Percentiles rank a stretch among this genome's conserved stretches.
Conservation (phyloP, 1,139 yeast genomes). For the Suhomyces ambrosiae region DNA sequence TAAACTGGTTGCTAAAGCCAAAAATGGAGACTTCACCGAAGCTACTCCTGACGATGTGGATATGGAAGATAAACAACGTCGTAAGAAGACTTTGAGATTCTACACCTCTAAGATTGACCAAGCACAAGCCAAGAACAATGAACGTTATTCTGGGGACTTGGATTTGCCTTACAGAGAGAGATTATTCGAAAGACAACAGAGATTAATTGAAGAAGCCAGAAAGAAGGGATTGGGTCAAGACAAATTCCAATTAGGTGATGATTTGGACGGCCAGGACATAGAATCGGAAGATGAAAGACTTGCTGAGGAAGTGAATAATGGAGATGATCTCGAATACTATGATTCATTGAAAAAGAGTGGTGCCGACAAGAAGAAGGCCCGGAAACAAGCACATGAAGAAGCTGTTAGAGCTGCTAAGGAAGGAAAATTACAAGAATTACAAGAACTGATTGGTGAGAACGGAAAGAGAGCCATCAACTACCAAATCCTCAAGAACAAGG, state of each 20-base stretch:
- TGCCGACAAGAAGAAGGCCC: constrained; percentile 48
- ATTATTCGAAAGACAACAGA: constrained; percentile 82
- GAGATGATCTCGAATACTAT: constrained; percentile 52
- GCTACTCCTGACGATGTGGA: constrained; percentile 73
- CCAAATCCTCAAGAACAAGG: constrained; percentile 93
- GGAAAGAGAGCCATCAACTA: constrained; percentile 95
- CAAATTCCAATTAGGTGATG: constrained; percentile 53
- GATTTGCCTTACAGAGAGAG: constrained; percentile 95
- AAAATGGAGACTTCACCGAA: constrained; percentile 60
- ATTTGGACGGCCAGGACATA: constrained; percentile 47
- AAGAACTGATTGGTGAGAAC: constrained; percentile 66
- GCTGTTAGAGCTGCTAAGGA: constrained; percentile 84
- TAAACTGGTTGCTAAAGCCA: constrained; percentile 31
- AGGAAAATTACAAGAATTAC: constrained; percentile 75
- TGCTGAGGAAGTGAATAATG: constrained; percentile 42
- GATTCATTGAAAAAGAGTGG: constrained; percentile 52
- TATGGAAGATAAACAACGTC: constrained; percentile 78
- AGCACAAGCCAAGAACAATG: constrained; percentile 59
- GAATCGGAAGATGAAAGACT: constrained; percentile 51
- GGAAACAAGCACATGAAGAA: constrained; percentile 65
- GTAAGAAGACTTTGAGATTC: constrained; percentile 86
- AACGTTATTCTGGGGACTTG: constrained; percentile 74
- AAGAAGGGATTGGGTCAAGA: constrained; percentile 68
- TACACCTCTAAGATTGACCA: constrained; percentile 96
- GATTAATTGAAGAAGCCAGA: constrained; percentile 85